phyloP scores from a whole-genome alignment of 176 grass and related monocot species.

The Carex kokanica region DNA sequence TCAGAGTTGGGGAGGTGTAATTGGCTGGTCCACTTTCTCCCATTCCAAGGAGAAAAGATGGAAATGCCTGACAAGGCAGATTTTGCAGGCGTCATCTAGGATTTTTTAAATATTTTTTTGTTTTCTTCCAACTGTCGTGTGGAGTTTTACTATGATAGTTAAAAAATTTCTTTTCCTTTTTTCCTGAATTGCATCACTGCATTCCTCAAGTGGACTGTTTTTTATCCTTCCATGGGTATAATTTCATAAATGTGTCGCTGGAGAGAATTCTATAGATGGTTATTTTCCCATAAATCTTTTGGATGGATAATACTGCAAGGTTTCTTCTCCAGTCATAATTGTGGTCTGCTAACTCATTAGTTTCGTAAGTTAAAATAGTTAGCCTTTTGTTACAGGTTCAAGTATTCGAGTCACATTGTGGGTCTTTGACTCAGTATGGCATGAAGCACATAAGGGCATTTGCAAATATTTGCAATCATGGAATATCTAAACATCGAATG shows the following conservation, averaged over 20 bases:
- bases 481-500: slow-evolving; percentile 46
- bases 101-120: background rate
- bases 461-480: slow-evolving; percentile 79
- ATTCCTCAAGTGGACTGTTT: background rate
- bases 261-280: background rate
- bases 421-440: slow-evolving; percentile 80
- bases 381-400: slow-evolving; percentile 38
- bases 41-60: background rate
- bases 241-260: background rate
- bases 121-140: background rate
- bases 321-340: background rate
- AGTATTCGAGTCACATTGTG: slow-evolving; percentile 67
- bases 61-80: background rate
- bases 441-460: slow-evolving; percentile 84
- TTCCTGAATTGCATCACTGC: background rate
- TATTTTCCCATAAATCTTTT: background rate
- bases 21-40: background rate
- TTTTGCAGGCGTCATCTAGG: background rate
- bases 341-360: background rate
- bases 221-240: background rate
- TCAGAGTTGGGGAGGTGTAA: background rate
- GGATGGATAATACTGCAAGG: background rate
- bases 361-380: background rate
- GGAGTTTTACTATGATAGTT: background rate
- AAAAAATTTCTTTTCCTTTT: background rate